phyloP scores from a whole-genome alignment of 176 grass and related monocot genomes.

The Cymbopogon citratus region DNA sequence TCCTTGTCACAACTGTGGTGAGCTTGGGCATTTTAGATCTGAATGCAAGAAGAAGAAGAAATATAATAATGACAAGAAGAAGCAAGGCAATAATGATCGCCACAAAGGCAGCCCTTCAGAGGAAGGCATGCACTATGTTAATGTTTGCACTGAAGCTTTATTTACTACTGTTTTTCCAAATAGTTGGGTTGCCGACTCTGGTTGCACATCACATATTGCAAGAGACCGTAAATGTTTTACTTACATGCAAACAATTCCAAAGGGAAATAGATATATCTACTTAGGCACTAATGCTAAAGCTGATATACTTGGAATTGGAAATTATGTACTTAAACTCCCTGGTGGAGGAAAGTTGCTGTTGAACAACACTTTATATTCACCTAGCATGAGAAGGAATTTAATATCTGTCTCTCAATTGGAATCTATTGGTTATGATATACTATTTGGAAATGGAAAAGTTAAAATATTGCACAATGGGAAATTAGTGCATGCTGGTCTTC shows the following conservation, averaged over 20 bases:
- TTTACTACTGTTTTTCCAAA: background rate
- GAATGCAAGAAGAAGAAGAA: background rate
- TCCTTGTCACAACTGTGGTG: background rate
- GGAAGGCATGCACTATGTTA: background rate
- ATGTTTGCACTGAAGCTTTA: slow-evolving; percentile 4
- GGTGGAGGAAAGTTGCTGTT: background rate
- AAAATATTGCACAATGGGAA: background rate
- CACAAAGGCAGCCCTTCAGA: background rate
- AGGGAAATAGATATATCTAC: background rate
- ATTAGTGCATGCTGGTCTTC: too few species aligned
- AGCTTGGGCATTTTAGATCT: background rate
- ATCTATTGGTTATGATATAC: background rate
- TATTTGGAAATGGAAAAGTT: background rate
- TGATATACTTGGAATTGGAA: too few species aligned
- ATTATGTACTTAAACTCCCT: too few species aligned
- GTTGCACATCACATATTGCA: background rate
- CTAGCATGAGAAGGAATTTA: slow-evolving; percentile 1
- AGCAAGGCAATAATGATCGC: background rate
- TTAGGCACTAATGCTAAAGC: background rate
- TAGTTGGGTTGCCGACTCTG: background rate
- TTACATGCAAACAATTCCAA: background rate
- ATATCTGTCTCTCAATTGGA: background rate
- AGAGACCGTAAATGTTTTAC: background rate
- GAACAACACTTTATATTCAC: background rate
- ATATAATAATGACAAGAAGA: background rate